Conservation (phyloP, 1,284 basidiomycete species). For the Fomitopsis palustris region DNA sequence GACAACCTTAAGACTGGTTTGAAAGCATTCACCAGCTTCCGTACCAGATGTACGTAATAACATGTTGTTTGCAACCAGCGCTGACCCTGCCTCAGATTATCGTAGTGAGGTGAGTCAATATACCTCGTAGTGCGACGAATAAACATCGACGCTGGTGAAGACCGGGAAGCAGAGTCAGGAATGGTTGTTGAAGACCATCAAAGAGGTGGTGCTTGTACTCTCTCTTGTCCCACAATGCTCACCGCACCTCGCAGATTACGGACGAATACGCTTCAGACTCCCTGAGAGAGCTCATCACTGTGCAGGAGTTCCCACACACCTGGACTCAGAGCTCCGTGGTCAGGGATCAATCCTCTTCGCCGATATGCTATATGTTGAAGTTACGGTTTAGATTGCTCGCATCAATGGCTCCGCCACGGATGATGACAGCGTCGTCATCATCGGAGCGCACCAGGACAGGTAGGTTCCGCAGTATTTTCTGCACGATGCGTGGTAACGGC, state of each 20-base stretch:
- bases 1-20: constrained; percentile 68
- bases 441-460: constrained; percentile 92
- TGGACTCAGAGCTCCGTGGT: constrained; percentile 95
- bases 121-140: neutral
- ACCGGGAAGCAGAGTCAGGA: constrained; percentile 79
- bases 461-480: constrained; percentile 23
- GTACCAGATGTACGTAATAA: constrained; percentile 56
- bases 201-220: constrained; percentile 43
- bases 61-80: neutral
- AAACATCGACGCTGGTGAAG: constrained; percentile 30
- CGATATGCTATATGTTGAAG: constrained; percentile 6
- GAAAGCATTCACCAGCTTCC: constrained; percentile 70
- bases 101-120: constrained; percentile 53
- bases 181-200: constrained; percentile 78
- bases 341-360: constrained; percentile 20
- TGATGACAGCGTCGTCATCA: constrained; percentile 60
- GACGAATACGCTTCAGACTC: constrained; percentile 51
- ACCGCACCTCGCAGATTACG: constrained; percentile 53
- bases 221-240: constrained; percentile 7
- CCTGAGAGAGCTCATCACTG: constrained; percentile 54
- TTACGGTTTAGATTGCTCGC: constrained; percentile 52
- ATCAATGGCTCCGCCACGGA: constrained; percentile 65
- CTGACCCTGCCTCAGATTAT: constrained; percentile 9
- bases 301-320: constrained; percentile 81
- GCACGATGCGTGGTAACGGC: constrained; percentile 6